Evolutionary conservation across 2,329 filamentous ascomycete genomes (phyloP).

Genomic region (Fragosphaeria purpurea): DNA sequence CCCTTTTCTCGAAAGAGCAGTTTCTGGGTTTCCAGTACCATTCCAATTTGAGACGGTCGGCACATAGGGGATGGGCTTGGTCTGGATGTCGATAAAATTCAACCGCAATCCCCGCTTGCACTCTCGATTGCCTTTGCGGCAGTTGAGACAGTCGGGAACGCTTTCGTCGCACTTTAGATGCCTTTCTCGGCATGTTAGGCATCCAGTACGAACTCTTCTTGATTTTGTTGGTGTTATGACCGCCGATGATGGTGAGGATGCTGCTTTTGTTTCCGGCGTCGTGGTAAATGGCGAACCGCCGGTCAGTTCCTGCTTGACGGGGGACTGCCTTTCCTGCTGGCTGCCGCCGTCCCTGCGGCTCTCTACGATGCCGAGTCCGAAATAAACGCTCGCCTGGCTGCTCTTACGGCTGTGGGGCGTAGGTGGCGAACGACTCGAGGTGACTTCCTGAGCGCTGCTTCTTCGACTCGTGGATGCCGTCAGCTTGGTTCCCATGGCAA

Average conservation of each 20-base stretch:
- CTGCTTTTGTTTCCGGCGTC: background rate
- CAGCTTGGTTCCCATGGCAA: background rate
- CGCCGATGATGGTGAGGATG: background rate
- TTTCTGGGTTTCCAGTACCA: slow-evolving; percentile 25
- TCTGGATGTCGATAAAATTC: slow-evolving; percentile 83
- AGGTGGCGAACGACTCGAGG: slow-evolving; percentile 9
- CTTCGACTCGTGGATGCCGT: background rate
- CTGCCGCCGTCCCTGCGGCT: slow-evolving; percentile 13
- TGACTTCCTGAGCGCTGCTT: slow-evolving; percentile 3
- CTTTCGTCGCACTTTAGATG: slow-evolving; percentile 88
- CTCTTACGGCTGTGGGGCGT: slow-evolving; percentile 8
- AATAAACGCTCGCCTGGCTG: slow-evolving; percentile 4
- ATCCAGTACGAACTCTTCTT: slow-evolving; percentile 57
- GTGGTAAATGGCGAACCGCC: background rate
- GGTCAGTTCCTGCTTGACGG: background rate
- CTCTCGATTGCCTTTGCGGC: slow-evolving; percentile 72
- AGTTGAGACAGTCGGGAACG: slow-evolving; percentile 58
- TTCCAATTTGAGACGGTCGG: slow-evolving; percentile 55
- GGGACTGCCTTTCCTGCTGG: background rate
- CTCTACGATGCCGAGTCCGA: background rate
- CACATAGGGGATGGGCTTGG: slow-evolving; percentile 56
- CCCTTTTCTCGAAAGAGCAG: no score
- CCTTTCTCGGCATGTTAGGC: slow-evolving; percentile 78
- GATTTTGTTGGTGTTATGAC: slow-evolving; percentile 4
- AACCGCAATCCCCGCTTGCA: slow-evolving; percentile 81